Base-by-base conservation (phyloP, 2,329 filamentous ascomycete species). In the Lecanosticta acicola region DNA sequence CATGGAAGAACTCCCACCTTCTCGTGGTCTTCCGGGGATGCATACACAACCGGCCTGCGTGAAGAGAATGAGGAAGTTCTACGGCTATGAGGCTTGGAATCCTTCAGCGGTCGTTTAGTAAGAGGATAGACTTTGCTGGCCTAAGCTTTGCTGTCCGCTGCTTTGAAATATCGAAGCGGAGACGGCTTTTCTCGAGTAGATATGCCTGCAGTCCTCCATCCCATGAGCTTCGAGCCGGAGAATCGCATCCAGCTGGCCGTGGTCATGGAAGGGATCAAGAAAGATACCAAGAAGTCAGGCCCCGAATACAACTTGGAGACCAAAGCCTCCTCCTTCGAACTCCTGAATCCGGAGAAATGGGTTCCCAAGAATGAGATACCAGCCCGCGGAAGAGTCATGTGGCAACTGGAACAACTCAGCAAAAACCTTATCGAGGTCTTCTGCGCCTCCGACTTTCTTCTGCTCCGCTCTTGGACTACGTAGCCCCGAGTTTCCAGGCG, bases 371-470 rank as follows among this genome's bases (percentile, higher is more conserved):
- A 32, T 2, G 34, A 17, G n/a, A 33, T 13, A 9, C 7, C 14
- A 4, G 3, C 14, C 9, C 3, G 29, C 29, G 11, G 24, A 14
- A 9, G 13, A 8, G 18, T 29, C 4, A 17, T 14, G 11, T 19
- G 11, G 16, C 9, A 32, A n/a, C 16, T 41, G 3, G 39, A 41
- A 33, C 9, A 20, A 14, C 39, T 41, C 16, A 33, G 24, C 16
- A 21, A 32, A 41, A 16, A 11, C 26, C 17, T 48, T 2, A 44
- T 48, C 35, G 26, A 44, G 11, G 19, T 35, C 32, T 48, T 48
- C 41, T 48, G 46, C 29, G 42, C 35, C 8, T 36, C 43, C n/a
- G 46, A 48, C 36, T 48, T 41, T n/a, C n/a, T 36, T 43, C 44
- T 21, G 44, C 39, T 20, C 34, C 41, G 1, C 29, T 41, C 4